phyloP scores from a whole-genome alignment of 1,139 yeast genomes.

The Schwanniomyces etchellsii region DNA sequence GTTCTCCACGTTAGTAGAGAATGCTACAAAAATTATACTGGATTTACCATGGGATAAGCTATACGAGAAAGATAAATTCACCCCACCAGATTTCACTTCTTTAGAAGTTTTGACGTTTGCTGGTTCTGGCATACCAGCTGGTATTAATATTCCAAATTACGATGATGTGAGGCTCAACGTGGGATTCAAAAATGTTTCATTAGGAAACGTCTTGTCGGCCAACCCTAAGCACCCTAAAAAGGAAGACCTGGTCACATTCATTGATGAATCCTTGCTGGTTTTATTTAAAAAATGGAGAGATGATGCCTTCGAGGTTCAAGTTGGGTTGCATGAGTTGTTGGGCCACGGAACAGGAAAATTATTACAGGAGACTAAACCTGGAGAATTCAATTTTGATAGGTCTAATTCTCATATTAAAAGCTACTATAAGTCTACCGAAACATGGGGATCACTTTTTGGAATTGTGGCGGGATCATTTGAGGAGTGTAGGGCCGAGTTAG shows the following conservation, averaged over 20 bases:
- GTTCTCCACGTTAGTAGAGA: constrained; percentile 61
- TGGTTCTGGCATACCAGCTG: constrained; percentile 88
- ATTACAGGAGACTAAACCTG: constrained; percentile 57
- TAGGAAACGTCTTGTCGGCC: constrained; percentile 79
- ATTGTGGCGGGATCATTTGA: constrained; percentile 80
- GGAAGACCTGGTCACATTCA: constrained; percentile 66
- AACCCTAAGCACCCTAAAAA: constrained; percentile 54
- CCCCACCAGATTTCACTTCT: constrained; percentile 89
- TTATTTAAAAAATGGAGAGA: constrained; percentile 67
- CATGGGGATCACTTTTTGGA: constrained; percentile 88
- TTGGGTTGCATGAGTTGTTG: constrained; percentile 82
- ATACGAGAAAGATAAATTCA: constrained; percentile 78
- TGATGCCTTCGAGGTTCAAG: constrained; percentile 87
- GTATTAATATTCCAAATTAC: constrained; percentile 88
- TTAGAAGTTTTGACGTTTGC: constrained; percentile 86
- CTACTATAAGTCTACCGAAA: constrained; percentile 72
- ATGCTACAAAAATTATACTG: constrained; percentile 59
- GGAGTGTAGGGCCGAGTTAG: constrained; percentile 89
- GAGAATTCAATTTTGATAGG: constrained; percentile 66
- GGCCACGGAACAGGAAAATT: constrained; percentile 94
- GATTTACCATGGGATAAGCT: constrained; percentile 71
- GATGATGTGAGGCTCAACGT: constrained; percentile 78
- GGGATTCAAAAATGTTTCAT: constrained; percentile 85
- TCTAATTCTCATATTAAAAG: constrained; percentile 63
- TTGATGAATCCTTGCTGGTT: constrained; percentile 46